Conservation (phyloP, 140 eudicot genomes). For the Anethum foeniculum region DNA sequence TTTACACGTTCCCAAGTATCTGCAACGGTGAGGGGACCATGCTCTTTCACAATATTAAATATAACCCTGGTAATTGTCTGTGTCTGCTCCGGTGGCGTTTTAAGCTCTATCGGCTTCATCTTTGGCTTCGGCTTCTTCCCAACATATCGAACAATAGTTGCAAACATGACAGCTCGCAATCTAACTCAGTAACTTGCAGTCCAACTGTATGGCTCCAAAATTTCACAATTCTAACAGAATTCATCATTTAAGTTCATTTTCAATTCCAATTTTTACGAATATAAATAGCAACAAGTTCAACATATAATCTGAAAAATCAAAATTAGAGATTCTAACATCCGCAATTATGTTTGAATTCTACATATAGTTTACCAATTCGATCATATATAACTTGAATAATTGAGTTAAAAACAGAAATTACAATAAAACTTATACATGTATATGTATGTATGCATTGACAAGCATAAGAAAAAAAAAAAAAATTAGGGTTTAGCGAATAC, state of each 20-base stretch:
- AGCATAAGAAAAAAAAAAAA: neutral
- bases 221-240: neutral
- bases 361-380: neutral
- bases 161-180: conserved; percentile 40
- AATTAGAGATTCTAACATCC: neutral
- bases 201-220: neutral
- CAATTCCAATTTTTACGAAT: neutral
- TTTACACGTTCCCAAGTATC: conserved; percentile 84
- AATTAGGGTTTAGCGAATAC: conserved; percentile 2
- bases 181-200: neutral
- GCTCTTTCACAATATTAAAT: conserved; percentile 74
- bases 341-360: neutral
- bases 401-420: neutral
- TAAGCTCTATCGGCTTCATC: conserved; percentile 79
- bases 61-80: conserved; percentile 79
- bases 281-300: neutral
- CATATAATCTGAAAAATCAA: neutral
- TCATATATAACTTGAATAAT: neutral
- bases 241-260: neutral
- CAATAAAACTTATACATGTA: neutral
- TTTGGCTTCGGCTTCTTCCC: conserved; percentile 82
- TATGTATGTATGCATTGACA: neutral
- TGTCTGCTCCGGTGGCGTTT: conserved; percentile 84
- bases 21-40: conserved; percentile 87
- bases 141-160: conserved; percentile 50